Evolutionary conservation across 345 rosid genomes (phyloP), one percentile per base, ranked within the genome.

Genomic region (Corchorus olitorius): DNA sequence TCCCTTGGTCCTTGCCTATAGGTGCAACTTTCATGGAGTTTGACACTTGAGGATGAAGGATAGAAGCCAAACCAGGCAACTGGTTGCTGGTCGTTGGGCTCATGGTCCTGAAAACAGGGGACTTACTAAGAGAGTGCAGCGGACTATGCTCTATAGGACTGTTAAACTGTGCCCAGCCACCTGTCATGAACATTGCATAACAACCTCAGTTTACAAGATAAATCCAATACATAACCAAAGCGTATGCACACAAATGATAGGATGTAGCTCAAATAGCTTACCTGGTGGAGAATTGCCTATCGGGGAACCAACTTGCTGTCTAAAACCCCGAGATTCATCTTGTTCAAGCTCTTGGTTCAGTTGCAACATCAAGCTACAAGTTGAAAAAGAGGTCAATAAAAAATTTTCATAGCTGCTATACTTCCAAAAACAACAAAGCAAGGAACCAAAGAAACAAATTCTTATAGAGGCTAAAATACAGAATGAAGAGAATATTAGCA

Each of bases 291-390:
- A 91, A 77, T 81, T 86, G 8, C 83, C 76, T 65, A 86, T 72
- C 43, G 95, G 89, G 11, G 95, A 89, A 77, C 86, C 91, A 34
- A 62, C 75, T 46, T 81, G 91, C 66, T 78, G 89, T 27, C 78
- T 82, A 58, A 87, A 88, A 79, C 78, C 77, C 62, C 82, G 78
- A 39, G 82, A 79, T 79, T 91, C 95, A 68, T 89, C 95, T 78
- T 85, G 89, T 53, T 91, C 95, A 80, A 84, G 64, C 53, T 91
- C 95, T 75, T 81, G 93, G 82, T 81, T 86, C 65, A 88, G 50
- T 79, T 90, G 94, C 66, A 83, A 65, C 87, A 89, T 88, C 86
- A 87, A 81, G 82, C 95, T 91, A 76, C 37, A 77, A 19, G 64
- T 13, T 12, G 39, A 15, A 76, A 27, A 39, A 35, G 48, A 27